Evolutionary conservation across 2,329 filamentous ascomycete species (phyloP).

Genomic region (Aspergillus calidoustus): DNA sequence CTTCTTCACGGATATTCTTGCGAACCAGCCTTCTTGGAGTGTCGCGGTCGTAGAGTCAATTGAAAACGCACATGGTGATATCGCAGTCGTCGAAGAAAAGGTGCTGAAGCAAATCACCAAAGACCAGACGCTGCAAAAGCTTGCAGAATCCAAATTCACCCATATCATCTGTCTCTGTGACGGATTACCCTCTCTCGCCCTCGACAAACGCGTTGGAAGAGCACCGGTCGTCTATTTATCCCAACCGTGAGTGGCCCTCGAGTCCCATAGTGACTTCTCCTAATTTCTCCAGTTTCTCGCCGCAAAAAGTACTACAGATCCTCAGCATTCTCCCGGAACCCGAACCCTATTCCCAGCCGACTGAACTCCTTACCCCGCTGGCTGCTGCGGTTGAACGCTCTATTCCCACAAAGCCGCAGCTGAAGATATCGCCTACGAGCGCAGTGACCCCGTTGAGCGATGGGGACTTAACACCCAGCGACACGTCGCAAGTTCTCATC

Average conservation of each 20-base stretch:
- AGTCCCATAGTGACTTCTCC: neutral
- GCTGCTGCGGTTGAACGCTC: neutral
- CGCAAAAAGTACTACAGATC: slow-evolving; percentile 7
- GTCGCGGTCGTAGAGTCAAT: slow-evolving; percentile 26
- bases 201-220: neutral
- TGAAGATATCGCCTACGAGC: neutral
- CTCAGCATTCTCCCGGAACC: neutral
- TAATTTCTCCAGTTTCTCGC: neutral
- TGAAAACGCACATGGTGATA: slow-evolving; percentile 26
- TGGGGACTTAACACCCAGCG: neutral
- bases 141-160: slow-evolving; percentile 14
- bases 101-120: slow-evolving; percentile 15
- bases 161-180: slow-evolving; percentile 26
- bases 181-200: neutral
- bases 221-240: slow-evolving; percentile 16
- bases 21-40: slow-evolving; percentile 24
- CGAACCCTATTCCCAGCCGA: neutral
- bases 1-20: slow-evolving; percentile 27
- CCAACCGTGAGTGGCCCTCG: slow-evolving; percentile 13
- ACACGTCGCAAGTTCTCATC: slow-evolving; percentile 31
- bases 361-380: neutral
- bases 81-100: slow-evolving; percentile 31
- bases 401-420: neutral
- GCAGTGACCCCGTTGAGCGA: slow-evolving; percentile 13
- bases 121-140: slow-evolving; percentile 1